These are phyloP conservation scores for Aspergillus nomiae DNA, from an alignment of 2,329 filamentous ascomycete genomes.

Conservation along the genomic window DNA sequence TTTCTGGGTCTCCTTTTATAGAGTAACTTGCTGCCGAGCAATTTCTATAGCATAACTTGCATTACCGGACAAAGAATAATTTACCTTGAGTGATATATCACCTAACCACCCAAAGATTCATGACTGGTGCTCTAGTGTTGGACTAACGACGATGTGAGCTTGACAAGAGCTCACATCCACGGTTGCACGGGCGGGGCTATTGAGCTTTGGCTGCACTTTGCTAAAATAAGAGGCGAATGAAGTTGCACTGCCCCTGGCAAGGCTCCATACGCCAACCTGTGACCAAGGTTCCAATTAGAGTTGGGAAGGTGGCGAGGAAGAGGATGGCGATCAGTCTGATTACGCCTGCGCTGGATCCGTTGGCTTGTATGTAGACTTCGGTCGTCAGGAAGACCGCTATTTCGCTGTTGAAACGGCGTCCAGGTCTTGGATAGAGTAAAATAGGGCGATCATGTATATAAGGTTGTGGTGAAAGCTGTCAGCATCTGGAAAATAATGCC, in stretches of 20 bases:
- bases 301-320: constrained; percentile 55
- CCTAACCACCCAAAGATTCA: too few relatives aligned
- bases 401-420: constrained; percentile 54
- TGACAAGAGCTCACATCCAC: constrained; percentile 43
- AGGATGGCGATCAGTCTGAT: constrained; percentile 57
- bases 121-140: too few relatives aligned
- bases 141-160: too few relatives aligned
- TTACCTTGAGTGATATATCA: too few relatives aligned
- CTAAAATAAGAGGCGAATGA: constrained; percentile 55
- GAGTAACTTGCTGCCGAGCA: too few relatives aligned
- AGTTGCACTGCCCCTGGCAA: constrained; percentile 60
- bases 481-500: constrained; percentile 50
- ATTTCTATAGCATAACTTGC: too few relatives aligned
- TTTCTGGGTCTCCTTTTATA: too few relatives aligned
- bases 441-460: constrained; percentile 53
- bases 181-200: constrained; percentile 60
- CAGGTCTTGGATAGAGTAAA: constrained; percentile 42
- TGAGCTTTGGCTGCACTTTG: constrained; percentile 48
- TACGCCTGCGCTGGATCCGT: constrained; percentile 53
- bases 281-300: constrained; percentile 57
- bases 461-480: constrained; percentile 45
- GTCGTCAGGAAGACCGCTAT: constrained; percentile 60
- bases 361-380: constrained; percentile 66
- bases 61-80: too few relatives aligned
- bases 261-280: constrained; percentile 61